A percentile compares a stretch with the other conserved stretches of the same genome.
phyloP scores from a whole-genome alignment of 2,329 filamentous ascomycete species.

The Coleophoma crateriformis region DNA sequence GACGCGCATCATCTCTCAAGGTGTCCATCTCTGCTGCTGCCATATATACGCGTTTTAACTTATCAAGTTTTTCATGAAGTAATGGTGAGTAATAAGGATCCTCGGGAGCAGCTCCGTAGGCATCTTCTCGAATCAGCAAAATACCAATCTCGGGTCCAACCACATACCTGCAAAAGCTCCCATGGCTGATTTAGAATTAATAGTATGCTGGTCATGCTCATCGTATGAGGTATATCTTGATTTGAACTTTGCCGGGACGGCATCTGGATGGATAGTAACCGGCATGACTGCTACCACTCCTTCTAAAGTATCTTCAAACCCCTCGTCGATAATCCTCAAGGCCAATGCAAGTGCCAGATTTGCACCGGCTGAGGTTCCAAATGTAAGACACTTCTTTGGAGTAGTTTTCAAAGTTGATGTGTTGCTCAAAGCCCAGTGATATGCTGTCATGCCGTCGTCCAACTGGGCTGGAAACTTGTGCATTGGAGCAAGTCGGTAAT shows the following conservation, averaged over 20 bases:
- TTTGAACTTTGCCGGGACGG: constrained; percentile 29
- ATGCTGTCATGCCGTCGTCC: constrained; percentile 27
- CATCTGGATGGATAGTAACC: constrained; percentile 28
- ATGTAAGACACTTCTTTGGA: constrained; percentile 22
- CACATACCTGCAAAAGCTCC: constrained; percentile 19
- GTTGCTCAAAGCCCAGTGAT: constrained; percentile 26
- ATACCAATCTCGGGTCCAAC: neutral
- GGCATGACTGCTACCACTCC: constrained; percentile 32
- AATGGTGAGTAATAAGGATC: constrained; percentile 27
- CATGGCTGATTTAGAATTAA: constrained; percentile 30
- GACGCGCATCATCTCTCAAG: constrained; percentile 26
- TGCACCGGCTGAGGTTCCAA: constrained; percentile 32
- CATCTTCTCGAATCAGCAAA: constrained; percentile 11
- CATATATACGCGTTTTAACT: constrained; percentile 27
- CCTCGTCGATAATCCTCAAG: constrained; percentile 31
- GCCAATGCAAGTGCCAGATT: constrained; percentile 30
- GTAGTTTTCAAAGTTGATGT: constrained; percentile 4
- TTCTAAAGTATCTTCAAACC: constrained; percentile 25
- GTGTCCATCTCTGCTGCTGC: constrained; percentile 27
- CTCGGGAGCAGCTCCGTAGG: constrained; percentile 22
- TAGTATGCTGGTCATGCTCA: constrained; percentile 29
- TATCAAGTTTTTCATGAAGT: constrained; percentile 22
- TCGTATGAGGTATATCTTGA: constrained; percentile 27
- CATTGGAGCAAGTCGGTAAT: constrained; percentile 28
- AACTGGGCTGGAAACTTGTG: constrained; percentile 28